Base-by-base conservation (phyloP, 2,329 filamentous ascomycete genomes). In the Epichloe coenophiala region DNA sequence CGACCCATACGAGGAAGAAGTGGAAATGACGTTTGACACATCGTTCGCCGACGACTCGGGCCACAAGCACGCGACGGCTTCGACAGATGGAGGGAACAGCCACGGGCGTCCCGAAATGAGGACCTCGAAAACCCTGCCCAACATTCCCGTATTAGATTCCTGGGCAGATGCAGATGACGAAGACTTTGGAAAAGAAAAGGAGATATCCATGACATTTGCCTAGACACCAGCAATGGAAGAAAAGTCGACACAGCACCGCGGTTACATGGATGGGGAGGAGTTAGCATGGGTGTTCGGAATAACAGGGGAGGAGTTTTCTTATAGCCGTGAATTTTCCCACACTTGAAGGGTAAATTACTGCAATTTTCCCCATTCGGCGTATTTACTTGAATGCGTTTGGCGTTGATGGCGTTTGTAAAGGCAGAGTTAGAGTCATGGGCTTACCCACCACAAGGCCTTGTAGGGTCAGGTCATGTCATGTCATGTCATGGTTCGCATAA, bases 171-270 rank as follows among this genome's bases (percentile, higher is more conserved):
- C 80, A 7, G 84, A 77, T 44, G 83, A 87, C 43, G 78, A 83
- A 33, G 77, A 85, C 48, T 85, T 85, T 68, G 82, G 81, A 17
- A 76, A 78, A 60, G 84, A 88, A 65, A 80, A 81, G 62, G 84
- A 88, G 65, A 86, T 91, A 55, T 76, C 78, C 35, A 85, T 91
- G 84, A 88, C 84, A 55, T 91, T 91, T 78, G 86, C 84, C 65
- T 87, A 70, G 57, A 47, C 17, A 8, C 27, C 27, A 31, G 27
- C 9, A 31, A 11, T 31, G 27, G 8, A 31, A 11, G 8, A 31
- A 31, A 11, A 31, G 8, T 9, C 27, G 27, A 0, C 27, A 44
- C 23, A 17, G 42, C 41, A 31, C 4, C 13, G 17, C 8, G 8
- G 12, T 42, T 17, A 21, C 19, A 23, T 42, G 27, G 23, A 33